Conservation (phyloP, 108 stramenopile genomes). For the Cyclostephanos tholiformis region DNA sequence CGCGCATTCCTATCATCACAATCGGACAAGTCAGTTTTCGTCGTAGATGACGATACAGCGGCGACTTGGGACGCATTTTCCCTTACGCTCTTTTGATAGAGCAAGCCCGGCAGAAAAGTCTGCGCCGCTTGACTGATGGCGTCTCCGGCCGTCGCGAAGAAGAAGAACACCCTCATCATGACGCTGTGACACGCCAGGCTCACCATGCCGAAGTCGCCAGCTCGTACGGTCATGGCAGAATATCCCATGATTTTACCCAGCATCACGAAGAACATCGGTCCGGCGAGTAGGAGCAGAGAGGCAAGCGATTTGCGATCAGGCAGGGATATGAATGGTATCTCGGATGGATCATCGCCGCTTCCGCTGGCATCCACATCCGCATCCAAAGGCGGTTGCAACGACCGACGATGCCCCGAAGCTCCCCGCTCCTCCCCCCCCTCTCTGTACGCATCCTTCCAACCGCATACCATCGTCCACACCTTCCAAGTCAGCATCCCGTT, state of each 20-base stretch:
- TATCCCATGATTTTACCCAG: slow-evolving; percentile 80
- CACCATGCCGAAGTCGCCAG: slow-evolving; percentile 75
- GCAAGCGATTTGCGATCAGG: slow-evolving; percentile 62
- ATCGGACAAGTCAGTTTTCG: not conserved
- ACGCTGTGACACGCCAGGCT: slow-evolving; percentile 86
- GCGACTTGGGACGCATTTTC: slow-evolving; percentile 16
- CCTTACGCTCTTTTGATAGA: slow-evolving; percentile 41
- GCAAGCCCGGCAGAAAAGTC: slow-evolving; percentile 82
- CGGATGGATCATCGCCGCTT: slow-evolving; percentile 4
- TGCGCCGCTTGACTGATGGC: slow-evolving; percentile 85
- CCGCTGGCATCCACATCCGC: slow-evolving; percentile 3
- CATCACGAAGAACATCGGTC: slow-evolving; percentile 86
- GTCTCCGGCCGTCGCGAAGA: slow-evolving; percentile 92
- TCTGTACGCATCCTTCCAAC: slow-evolving; percentile 59
- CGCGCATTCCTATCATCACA: slow-evolving; percentile 29
- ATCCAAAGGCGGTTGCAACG: not conserved
- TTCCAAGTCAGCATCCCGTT: slow-evolving; percentile 58
- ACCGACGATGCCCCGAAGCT: not conserved
- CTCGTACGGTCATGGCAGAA: slow-evolving; percentile 74
- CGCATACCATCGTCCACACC: slow-evolving; percentile 47
- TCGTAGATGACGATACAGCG: not conserved
- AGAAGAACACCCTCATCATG: slow-evolving; percentile 90
- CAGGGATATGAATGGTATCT: slow-evolving; percentile 63
- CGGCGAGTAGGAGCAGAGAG: slow-evolving; percentile 67
- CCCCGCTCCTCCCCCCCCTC: not conserved